These are phyloP conservation scores for Acacia melanoxylon DNA, from an alignment of 306 rosid genomes.

Conservation along the genomic window DNA sequence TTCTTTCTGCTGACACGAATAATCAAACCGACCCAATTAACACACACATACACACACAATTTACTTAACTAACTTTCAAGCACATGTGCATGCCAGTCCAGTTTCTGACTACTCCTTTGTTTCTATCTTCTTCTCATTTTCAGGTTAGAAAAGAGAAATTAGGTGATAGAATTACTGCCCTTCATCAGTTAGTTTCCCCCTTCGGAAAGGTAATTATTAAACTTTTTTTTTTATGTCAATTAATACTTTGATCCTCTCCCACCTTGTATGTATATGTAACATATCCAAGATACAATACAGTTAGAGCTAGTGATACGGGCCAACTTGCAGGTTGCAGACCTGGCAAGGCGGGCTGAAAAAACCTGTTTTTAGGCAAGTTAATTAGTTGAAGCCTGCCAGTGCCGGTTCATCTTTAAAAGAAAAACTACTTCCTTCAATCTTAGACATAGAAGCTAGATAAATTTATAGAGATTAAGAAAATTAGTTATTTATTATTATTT, in stretches of 20 bases:
- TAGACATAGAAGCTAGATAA: no score
- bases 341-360: no score
- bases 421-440: no score
- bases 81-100: slow-evolving; percentile 22
- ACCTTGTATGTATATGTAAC: no score
- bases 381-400: no score
- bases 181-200: slow-evolving; percentile 86
- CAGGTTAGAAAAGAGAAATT: slow-evolving; percentile 89
- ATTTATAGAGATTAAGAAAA: no score
- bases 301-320: no score
- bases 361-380: no score
- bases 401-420: no score
- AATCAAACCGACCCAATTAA: slow-evolving; percentile 5
- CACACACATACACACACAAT: background rate
- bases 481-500: no score
- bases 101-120: background rate
- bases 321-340: no score
- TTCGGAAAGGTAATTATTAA: slow-evolving; percentile 65
- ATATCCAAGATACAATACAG: background rate
- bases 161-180: slow-evolving; percentile 85
- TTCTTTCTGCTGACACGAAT: slow-evolving; percentile 31
- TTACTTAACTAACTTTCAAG: slow-evolving; percentile 17
- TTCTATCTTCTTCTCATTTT: background rate
- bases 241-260: background rate
- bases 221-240: background rate